Evolutionary conservation across 192 early-diverging fungal species (phyloP), one percentile per base, ranked within the genome.

Genomic region (Coemansia erecta): DNA sequence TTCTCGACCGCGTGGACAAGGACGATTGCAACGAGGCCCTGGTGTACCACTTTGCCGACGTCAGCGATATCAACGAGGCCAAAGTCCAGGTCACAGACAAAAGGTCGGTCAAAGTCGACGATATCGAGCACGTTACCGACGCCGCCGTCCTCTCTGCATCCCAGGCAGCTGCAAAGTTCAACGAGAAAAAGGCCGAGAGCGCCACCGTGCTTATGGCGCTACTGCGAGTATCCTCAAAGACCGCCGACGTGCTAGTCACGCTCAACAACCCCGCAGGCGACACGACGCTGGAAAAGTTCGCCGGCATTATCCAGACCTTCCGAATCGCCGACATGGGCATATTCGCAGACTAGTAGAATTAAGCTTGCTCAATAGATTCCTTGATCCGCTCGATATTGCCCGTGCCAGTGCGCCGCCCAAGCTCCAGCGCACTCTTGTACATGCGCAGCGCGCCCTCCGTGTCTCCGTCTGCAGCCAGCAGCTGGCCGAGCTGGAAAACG

Each of bases 121-220:
- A 54, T 12, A 6, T 60, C 3, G 9, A 37, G 4, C 39, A 66
- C 13, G 48, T 84, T 6, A 58, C 56, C 22, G 67, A 71, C n/a
- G 53, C 64, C 4, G 77, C 70, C 43, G 51, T 73, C 15, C 59
- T 94, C 1, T 67, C 66, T 19, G 92, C 91, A 8, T 51, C 67
- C 39, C 94, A 95, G 70, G 45, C 61, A 0, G 74, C 91, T 5
- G 85, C 88, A 26, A 97, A 94, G 67, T 95, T 93, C 66, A 88
- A 89, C 53, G 91, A 93, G 52, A 40, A 61, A 3, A 60, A n/a
- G 14, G 70, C 73, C 14, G 87, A 84, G 0, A 63, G 68, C 4
- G 92, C 93, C 70, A 17, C 63, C 0, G 73, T 95, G 24, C 73
- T 86, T 17, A 70, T 97, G 72, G 86, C 88, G 9, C 73, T 93